A percentile compares a stretch with the other conserved stretches of the same genome.
phyloP scores from a whole-genome alignment of 1,284 basidiomycete genomes.

The Trichosporon sp. region DNA sequence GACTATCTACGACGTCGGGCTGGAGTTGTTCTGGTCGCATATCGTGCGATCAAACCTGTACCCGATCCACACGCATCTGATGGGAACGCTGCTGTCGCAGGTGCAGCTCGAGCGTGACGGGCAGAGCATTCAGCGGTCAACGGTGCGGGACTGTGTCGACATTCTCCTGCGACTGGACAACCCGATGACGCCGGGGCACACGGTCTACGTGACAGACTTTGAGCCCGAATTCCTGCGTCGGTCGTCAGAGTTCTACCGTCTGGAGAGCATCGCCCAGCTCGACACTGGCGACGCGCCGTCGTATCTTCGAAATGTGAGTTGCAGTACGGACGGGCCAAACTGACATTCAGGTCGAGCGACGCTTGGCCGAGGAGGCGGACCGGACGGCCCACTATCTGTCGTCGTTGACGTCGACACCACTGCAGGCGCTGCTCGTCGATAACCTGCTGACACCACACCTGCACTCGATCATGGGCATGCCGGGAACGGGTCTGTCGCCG shows the following conservation, averaged over 20 bases:
- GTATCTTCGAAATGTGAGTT: conserved; percentile 71
- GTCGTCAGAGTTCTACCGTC: conserved; percentile 72
- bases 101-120: conserved; percentile 90
- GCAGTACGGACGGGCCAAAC: not conserved
- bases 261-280: conserved; percentile 68
- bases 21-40: conserved; percentile 73
- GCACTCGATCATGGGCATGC: conserved; percentile 67
- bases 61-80: conserved; percentile 78
- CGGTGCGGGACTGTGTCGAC: conserved; percentile 83
- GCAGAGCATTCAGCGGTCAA: conserved; percentile 82
- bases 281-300: conserved; percentile 73
- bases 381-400: conserved; percentile 87
- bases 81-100: conserved; percentile 76
- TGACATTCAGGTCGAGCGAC: conserved; percentile 65
- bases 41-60: conserved; percentile 62
- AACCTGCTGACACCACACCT: conserved; percentile 76
- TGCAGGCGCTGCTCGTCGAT: conserved; percentile 72
- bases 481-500: conserved; percentile 75
- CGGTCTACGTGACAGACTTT: conserved; percentile 79
- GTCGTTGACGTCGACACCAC: conserved; percentile 63
- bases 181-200: conserved; percentile 51
- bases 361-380: conserved; percentile 78
- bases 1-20: conserved; percentile 75
- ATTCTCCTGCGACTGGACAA: conserved; percentile 59
- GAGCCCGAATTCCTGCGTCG: conserved; percentile 78